These are phyloP conservation scores for Candolleomyces eurysporus DNA, from an alignment of 768 basidiomycete genomes.

Conservation along the genomic window DNA sequence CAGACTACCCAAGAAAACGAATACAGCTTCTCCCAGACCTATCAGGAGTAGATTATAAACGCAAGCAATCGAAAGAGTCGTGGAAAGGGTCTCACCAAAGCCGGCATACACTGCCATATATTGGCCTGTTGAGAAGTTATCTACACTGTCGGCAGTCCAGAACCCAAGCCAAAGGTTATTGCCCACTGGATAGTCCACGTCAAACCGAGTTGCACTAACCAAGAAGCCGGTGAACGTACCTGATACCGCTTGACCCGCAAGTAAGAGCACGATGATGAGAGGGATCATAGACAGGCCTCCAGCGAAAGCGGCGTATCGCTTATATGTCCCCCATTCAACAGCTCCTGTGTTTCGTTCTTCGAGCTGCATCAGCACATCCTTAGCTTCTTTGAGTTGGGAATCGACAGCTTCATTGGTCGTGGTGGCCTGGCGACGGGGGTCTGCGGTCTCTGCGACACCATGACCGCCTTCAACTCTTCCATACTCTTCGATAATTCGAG, in stretches of 20 bases:
- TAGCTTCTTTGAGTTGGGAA: conserved; percentile 10
- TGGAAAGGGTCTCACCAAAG: conserved; percentile 26
- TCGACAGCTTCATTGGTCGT: not conserved
- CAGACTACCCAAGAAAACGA: not conserved
- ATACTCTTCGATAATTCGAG: too few species aligned
- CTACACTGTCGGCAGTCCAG: conserved; percentile 60
- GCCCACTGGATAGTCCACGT: conserved; percentile 37
- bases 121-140: conserved; percentile 53
- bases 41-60: too few species aligned
- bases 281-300: conserved; percentile 50
- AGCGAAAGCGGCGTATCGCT: conserved; percentile 44
- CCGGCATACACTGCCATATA: conserved; percentile 66
- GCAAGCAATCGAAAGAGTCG: conserved; percentile 1
- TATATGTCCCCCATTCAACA: conserved; percentile 49
- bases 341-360: conserved; percentile 61
- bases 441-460: too few species aligned
- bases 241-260: conserved; percentile 42
- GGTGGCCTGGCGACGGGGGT: not conserved
- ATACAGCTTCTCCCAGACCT: too few species aligned
- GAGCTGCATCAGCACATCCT: conserved; percentile 41
- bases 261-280: conserved; percentile 37
- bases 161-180: conserved; percentile 71
- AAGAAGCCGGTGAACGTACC: conserved; percentile 27
- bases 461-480: too few species aligned
- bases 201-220: too few species aligned